Evolutionary conservation across 2,329 filamentous ascomycete genomes (phyloP).

Genomic region (Acephala macrosclerotiorum): DNA sequence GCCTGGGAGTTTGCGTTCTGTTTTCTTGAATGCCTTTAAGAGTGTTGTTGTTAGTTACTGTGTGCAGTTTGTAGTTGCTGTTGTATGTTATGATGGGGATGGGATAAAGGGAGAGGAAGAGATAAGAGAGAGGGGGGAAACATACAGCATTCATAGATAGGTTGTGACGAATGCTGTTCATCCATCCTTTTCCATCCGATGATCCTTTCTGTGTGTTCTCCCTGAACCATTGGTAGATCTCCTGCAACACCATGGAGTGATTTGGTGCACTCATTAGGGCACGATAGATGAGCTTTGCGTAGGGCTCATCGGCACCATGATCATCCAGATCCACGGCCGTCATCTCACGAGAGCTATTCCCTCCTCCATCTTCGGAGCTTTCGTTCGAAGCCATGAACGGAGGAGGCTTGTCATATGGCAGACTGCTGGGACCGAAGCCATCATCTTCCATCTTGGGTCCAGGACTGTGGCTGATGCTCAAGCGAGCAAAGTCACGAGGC

Average conservation of each 20-base stretch:
- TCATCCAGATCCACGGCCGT: conserved; percentile 40
- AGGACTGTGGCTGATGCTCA: conserved; percentile 34
- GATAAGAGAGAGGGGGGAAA: conserved; percentile 33
- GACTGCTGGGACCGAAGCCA: background rate
- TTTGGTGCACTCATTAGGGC: conserved; percentile 73
- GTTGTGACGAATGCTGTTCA: conserved; percentile 95
- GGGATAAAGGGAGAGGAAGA: conserved; percentile 44
- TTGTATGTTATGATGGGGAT: conserved; percentile 15
- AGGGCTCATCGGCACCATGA: conserved; percentile 64
- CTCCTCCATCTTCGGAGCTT: conserved; percentile 41
- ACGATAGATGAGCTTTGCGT: conserved; percentile 81
- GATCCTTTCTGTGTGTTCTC: conserved; percentile 80
- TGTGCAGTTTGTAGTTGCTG: background rate
- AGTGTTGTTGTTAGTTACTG: background rate
- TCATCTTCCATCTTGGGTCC: conserved; percentile 34
- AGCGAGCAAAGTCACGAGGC: conserved; percentile 25
- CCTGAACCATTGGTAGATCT: conserved; percentile 91
- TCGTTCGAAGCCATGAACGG: conserved; percentile 30
- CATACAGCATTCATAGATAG: conserved; percentile 93
- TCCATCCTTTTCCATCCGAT: conserved; percentile 76
- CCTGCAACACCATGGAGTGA: conserved; percentile 78
- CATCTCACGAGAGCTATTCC: conserved; percentile 35
- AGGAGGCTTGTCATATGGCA: conserved; percentile 22
- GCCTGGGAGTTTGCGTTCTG: conserved; percentile 48
- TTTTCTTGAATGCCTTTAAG: conserved; percentile 62